Conservation (phyloP, 176 grass and related monocot genomes). For the Carex parvula region DNA sequence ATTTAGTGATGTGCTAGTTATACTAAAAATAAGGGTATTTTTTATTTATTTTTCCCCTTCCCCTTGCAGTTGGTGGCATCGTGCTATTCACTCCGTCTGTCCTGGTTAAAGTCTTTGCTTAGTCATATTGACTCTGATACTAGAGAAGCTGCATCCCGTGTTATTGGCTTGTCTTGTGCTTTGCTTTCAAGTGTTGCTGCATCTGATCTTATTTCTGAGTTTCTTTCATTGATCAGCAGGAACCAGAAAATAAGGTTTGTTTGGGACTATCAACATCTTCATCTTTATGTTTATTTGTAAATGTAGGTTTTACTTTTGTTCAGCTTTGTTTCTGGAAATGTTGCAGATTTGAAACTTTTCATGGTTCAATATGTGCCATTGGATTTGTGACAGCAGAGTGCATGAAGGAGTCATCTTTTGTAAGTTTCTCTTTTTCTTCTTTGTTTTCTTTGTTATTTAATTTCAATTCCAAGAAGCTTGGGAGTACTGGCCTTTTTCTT, state of each 20-base stretch:
- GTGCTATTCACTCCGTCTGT: slow-evolving; percentile 56
- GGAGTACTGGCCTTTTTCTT: neutral
- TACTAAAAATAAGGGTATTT: neutral
- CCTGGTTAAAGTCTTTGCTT: slow-evolving; percentile 66
- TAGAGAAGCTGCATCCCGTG: slow-evolving; percentile 63
- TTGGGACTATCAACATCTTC: slow-evolving; percentile 7
- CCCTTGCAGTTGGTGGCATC: slow-evolving; percentile 59
- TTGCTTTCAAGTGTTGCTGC: slow-evolving; percentile 59
- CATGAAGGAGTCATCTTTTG: slow-evolving; percentile 66
- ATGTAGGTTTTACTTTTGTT: slow-evolving; percentile 22
- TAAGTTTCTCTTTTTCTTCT: slow-evolving; percentile 28
- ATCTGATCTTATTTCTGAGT: slow-evolving; percentile 56
- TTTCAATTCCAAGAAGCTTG: neutral
- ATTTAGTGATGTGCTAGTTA: neutral
- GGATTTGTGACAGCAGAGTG: slow-evolving; percentile 72
- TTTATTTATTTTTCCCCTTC: slow-evolving; percentile 2
- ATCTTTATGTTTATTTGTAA: neutral
- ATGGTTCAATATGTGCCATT: slow-evolving; percentile 70
- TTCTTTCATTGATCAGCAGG: slow-evolving; percentile 47
- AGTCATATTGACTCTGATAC: slow-evolving; percentile 87
- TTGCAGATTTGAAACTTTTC: slow-evolving; percentile 84
- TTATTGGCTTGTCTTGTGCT: slow-evolving; percentile 74
- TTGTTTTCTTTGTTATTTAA: slow-evolving; percentile 13
- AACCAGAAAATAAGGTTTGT: slow-evolving; percentile 60
- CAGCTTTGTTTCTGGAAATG: slow-evolving; percentile 28